These are phyloP conservation scores for Cytospora leucostoma DNA, from an alignment of 2,329 filamentous ascomycete genomes.

Conservation along the genomic window DNA sequence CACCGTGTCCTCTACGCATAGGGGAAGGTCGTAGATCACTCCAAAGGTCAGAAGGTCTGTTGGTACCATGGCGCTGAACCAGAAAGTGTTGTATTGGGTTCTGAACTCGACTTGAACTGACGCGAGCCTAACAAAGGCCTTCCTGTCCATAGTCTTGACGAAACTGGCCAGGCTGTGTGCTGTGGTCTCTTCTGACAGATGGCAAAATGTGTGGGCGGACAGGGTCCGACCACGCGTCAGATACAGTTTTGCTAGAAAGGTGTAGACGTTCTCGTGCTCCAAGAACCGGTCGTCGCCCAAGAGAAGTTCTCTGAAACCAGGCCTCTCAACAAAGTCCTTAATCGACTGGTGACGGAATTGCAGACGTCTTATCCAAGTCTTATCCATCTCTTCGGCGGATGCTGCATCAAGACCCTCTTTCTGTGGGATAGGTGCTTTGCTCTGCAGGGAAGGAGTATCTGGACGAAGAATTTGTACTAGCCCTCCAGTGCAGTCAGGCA, in stretches of 20 bases:
- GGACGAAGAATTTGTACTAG: not conserved
- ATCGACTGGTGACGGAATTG: not conserved
- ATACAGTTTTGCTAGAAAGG: not conserved
- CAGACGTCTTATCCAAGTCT: not conserved
- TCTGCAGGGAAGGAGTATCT: not conserved
- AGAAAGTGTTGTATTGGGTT: not conserved
- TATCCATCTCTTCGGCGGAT: not conserved
- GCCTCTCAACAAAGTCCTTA: not conserved
- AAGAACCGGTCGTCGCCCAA: not conserved
- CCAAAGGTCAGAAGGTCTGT: not conserved
- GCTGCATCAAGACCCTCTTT: not conserved
- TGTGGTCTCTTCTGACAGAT: not conserved
- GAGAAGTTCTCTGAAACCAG: not conserved
- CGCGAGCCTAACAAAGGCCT: not conserved
- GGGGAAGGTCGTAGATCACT: not conserved
- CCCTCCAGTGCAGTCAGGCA: not conserved
- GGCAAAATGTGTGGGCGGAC: not conserved
- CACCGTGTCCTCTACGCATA: not conserved
- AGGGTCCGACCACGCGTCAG: not conserved
- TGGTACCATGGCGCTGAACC: not conserved
- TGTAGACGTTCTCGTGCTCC: not conserved
- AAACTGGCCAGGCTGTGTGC: not conserved
- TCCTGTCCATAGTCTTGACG: not conserved
- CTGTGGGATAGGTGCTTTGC: too few relatives aligned
- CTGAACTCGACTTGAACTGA: not conserved